Evolutionary conservation across 768 basidiomycete genomes (phyloP), one percentile per base, ranked within the genome.

Genomic region (Boletus speciosus): DNA sequence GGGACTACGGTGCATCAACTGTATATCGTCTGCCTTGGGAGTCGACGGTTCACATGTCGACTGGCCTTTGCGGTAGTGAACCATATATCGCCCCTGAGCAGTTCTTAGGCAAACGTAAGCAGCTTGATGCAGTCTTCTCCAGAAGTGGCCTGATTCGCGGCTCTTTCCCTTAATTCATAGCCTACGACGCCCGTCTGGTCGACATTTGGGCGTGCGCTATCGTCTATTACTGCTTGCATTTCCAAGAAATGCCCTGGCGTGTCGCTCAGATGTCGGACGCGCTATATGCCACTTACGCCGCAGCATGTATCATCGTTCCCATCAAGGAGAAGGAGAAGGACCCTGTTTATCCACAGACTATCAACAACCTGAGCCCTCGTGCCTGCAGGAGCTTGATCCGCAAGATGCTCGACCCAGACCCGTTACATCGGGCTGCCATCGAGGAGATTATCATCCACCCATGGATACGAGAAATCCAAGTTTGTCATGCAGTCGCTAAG

Each of bases 11-110:
- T 49, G 97, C 96, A 9, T 97, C 93, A 41, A 98, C 97, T n/a
- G 96, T 99, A 47, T 99, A 98, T 72, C 83, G 96, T 55, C 84
- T 99, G 51, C 97, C 97, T 39, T 99, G 96, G 96, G 95, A 99
- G 75, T 77, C 87, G 49, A 97, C 94, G 39, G 87, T 98, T 46
- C 96, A 99, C 70, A 87, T 98, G 84, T 94, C 91, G 14, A 97
- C 94, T 27, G 96, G 96, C 5, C 81, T 99, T 31, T 99, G 96
- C 64, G 96, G 96, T 25, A 94, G 91, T 64, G 96, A 99, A 68
- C 96, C 96, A 1, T 99, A 99, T 74, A 99, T 99, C 65, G 96
- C 96, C 9, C 97, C 97, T 29, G 96, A 99, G 71, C 92, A 97
- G 73, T 99, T 98, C 66, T 75, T 93, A 62, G 85, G 88, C 66